Percentiles rank a stretch among this genome's conserved stretches.
Conservation (phyloP, 805 yeast species). For the Lachancea fermentati region DNA sequence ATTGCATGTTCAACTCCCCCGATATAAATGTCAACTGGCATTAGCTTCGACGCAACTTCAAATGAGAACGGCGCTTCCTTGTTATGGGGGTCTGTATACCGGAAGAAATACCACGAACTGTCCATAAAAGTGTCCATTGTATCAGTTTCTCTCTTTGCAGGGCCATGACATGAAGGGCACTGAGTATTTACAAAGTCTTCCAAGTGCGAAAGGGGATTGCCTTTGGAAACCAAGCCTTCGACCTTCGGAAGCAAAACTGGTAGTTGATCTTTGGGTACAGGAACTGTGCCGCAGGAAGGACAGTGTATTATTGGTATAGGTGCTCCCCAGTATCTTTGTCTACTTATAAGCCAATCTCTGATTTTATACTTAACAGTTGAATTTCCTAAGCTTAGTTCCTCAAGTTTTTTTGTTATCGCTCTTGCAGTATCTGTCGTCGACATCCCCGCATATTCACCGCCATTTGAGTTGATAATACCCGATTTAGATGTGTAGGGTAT, state of each 20-base stretch:
- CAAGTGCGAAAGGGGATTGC: constrained; percentile 64
- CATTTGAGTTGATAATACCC: constrained; percentile 45
- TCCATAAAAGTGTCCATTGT: constrained; percentile 99
- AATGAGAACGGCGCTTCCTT: constrained; percentile 44
- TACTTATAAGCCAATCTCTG: constrained; percentile 90
- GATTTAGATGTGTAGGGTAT: constrained; percentile 37
- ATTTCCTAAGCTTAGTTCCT: constrained; percentile 38
- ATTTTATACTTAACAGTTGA: constrained; percentile 52
- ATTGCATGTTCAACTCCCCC: constrained; percentile 99
- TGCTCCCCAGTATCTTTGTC: constrained; percentile 98
- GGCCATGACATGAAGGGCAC: constrained; percentile 75
- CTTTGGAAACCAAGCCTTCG: constrained; percentile 43
- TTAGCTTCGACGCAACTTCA: constrained; percentile 41
- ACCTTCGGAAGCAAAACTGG: constrained; percentile 76
- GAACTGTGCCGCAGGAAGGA: constrained; percentile 76
- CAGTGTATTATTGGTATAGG: constrained; percentile 96
- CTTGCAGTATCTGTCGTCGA: constrained; percentile 45
- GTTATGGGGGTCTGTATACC: constrained; percentile 76
- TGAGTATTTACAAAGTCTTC: constrained; percentile 62
- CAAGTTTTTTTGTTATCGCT: constrained; percentile 41
- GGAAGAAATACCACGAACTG: constrained; percentile 92
- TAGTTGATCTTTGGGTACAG: constrained; percentile 82
- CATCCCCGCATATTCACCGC: constrained; percentile 49
- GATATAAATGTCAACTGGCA: constrained; percentile 87
- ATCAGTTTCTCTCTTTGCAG: constrained; percentile 86